These are phyloP conservation scores for Blastobotrys petasosporus DNA, from an alignment of 1,139 yeast species.

Conservation along the genomic window DNA sequence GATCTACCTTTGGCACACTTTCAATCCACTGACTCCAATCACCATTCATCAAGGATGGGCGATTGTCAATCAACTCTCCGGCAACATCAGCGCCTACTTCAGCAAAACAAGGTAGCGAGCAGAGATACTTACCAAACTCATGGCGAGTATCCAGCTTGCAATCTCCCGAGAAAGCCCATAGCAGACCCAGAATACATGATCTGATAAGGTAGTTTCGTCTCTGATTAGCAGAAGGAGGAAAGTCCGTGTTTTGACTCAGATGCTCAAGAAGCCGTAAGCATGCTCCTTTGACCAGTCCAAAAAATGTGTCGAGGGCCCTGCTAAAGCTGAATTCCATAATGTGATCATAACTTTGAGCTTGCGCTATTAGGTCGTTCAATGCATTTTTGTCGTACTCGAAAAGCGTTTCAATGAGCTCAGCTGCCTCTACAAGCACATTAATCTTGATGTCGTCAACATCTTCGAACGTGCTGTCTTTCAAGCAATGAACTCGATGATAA, in stretches of 20 bases:
- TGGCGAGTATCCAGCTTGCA: constrained; percentile 39
- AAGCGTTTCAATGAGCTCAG: background rate
- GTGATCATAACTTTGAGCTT: constrained; percentile 37
- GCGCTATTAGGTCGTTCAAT: constrained; percentile 17
- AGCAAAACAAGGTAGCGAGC: constrained; percentile 24
- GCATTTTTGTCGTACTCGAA: background rate
- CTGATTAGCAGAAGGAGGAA: constrained; percentile 25
- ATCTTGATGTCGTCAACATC: constrained; percentile 28
- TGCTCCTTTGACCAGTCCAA: constrained; percentile 28
- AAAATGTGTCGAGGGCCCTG: constrained; percentile 40
- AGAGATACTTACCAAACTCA: constrained; percentile 37
- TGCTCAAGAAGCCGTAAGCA: constrained; percentile 20
- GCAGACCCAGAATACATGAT: constrained; percentile 41
- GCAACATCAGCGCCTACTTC: constrained; percentile 16
- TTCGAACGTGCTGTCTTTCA: constrained; percentile 22
- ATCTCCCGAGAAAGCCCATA: constrained; percentile 74
- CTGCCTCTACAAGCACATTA: constrained; percentile 11
- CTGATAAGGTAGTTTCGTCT: constrained; percentile 34
- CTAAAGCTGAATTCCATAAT: constrained; percentile 47
- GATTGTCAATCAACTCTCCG: constrained; percentile 38
- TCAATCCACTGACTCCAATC: constrained; percentile 46
- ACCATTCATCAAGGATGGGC: constrained; percentile 44
- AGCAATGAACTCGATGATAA: constrained; percentile 18
- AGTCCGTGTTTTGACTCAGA: constrained; percentile 24
- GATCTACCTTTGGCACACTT: constrained; percentile 42